phyloP scores from a whole-genome alignment of 2,329 filamentous ascomycete genomes.

The Sphaerulina populicola region DNA sequence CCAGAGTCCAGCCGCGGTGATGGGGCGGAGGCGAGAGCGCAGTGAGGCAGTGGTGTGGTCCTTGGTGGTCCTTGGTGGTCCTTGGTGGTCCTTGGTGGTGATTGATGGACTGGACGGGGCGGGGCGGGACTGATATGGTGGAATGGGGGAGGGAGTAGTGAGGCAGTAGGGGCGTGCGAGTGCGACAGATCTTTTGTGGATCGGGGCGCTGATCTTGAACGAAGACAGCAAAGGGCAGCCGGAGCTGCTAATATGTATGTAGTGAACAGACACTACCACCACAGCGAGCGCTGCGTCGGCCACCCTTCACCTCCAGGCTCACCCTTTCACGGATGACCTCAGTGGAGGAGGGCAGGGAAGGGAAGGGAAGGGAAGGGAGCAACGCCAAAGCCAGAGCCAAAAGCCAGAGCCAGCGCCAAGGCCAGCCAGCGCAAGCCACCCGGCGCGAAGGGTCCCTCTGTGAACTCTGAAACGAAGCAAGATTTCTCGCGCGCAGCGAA shows the following conservation, averaged over 20 bases:
- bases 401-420: neutral
- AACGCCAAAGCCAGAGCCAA: neutral
- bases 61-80: too few species aligned
- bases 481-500: neutral
- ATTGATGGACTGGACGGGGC: neutral
- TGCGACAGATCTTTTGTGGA: conserved; percentile 15
- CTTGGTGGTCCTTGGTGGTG: too few species aligned
- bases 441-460: conserved; percentile 1
- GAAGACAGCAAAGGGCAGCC: conserved; percentile 5
- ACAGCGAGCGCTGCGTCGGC: neutral
- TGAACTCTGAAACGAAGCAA: neutral
- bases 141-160: too few species aligned
- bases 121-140: too few species aligned
- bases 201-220: conserved; percentile 9
- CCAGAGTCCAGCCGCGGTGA: conserved; percentile 9
- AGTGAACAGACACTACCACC: neutral
- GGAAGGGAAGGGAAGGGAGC: too few species aligned
- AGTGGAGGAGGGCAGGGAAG: conserved; percentile 1
- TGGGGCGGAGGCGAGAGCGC: conserved; percentile 6
- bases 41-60: conserved; percentile 16
- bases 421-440: conserved; percentile 1
- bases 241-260: conserved; percentile 1
- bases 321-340: conserved; percentile 5
- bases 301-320: neutral
- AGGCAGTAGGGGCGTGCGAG: neutral